Evolutionary conservation across 2,329 filamentous ascomycete genomes (phyloP).

Genomic region (Calonectria pauciramosa): DNA sequence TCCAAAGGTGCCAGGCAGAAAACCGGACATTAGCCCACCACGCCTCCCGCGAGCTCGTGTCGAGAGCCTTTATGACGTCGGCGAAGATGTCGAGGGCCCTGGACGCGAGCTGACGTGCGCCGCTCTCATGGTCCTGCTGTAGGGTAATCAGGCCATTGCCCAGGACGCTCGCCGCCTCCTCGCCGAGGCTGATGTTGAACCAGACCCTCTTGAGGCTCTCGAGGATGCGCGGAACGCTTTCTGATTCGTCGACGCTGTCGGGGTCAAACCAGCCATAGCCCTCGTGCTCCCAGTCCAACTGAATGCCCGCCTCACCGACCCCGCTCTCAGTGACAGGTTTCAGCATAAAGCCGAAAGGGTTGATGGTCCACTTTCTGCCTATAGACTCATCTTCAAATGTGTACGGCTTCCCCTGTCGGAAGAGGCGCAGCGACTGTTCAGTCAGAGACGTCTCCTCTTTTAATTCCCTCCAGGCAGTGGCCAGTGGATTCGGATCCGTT

Average conservation of each 20-base stretch:
- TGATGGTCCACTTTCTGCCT: slow-evolving; percentile 71
- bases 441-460: slow-evolving; percentile 72
- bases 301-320: slow-evolving; percentile 61
- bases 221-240: slow-evolving; percentile 69
- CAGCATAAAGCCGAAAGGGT: slow-evolving; percentile 73
- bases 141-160: slow-evolving; percentile 62
- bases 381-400: slow-evolving; percentile 67
- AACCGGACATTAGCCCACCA: slow-evolving; percentile 71
- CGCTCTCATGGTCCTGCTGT: slow-evolving; percentile 70
- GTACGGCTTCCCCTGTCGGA: slow-evolving; percentile 71
- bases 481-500: slow-evolving; percentile 64
- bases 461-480: slow-evolving; percentile 74
- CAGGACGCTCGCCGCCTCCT: slow-evolving; percentile 60
- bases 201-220: slow-evolving; percentile 72
- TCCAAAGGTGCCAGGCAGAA: slow-evolving; percentile 74
- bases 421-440: slow-evolving; percentile 59
- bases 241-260: slow-evolving; percentile 60
- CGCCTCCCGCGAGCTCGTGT: slow-evolving; percentile 44
- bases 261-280: slow-evolving; percentile 71
- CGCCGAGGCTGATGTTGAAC: slow-evolving; percentile 67
- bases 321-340: slow-evolving; percentile 46
- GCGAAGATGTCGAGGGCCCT: slow-evolving; percentile 65
- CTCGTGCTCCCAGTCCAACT: slow-evolving; percentile 74
- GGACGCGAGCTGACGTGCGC: slow-evolving; percentile 69
- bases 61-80: slow-evolving; percentile 57